phyloP scores from a whole-genome alignment of 2,329 filamentous ascomycete genomes.

The Neofusicoccum kwambonambiense region DNA sequence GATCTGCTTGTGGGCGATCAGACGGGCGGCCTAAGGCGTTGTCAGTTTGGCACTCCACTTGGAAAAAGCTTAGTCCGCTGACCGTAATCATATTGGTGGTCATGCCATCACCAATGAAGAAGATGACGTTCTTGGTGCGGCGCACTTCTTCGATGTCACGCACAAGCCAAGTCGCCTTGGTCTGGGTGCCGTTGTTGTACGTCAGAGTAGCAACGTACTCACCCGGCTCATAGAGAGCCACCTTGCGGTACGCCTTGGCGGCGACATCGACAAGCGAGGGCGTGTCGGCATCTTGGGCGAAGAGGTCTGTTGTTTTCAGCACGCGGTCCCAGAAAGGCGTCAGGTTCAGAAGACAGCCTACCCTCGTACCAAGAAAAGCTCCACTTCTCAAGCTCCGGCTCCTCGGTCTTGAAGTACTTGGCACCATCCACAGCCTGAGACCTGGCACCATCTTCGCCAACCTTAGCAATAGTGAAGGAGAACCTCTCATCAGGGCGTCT shows the following conservation, averaged over 20 bases:
- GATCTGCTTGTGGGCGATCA: conserved; percentile 77
- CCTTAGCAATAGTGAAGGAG: conserved; percentile 70
- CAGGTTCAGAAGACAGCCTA: conserved; percentile 26
- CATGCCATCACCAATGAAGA: conserved; percentile 75
- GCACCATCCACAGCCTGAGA: conserved; percentile 56
- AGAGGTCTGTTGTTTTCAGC: conserved; percentile 56
- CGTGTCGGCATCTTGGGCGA: conserved; percentile 67
- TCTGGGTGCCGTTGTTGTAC: conserved; percentile 72
- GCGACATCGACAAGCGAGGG: conserved; percentile 77
- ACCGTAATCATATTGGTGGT: conserved; percentile 72
- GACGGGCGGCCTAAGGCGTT: conserved; percentile 59
- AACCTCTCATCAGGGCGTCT: conserved; percentile 71
- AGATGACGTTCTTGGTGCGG: conserved; percentile 79
- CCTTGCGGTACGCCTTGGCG: conserved; percentile 72
- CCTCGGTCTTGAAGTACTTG: conserved; percentile 66
- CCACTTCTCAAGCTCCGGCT: conserved; percentile 77
- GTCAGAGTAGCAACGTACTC: conserved; percentile 73
- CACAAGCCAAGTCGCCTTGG: conserved; percentile 74
- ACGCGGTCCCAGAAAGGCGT: not conserved
- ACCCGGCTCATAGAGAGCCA: conserved; percentile 75
- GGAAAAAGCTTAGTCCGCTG: conserved; percentile 13
- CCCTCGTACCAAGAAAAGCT: conserved; percentile 80
- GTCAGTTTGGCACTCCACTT: not conserved
- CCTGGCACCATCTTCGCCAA: conserved; percentile 46
- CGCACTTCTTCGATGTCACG: conserved; percentile 67